Percentiles rank a stretch among this genome's conserved stretches.
Evolutionary conservation across 768 basidiomycete genomes (phyloP).

Genomic region (Harrya chromipes): DNA sequence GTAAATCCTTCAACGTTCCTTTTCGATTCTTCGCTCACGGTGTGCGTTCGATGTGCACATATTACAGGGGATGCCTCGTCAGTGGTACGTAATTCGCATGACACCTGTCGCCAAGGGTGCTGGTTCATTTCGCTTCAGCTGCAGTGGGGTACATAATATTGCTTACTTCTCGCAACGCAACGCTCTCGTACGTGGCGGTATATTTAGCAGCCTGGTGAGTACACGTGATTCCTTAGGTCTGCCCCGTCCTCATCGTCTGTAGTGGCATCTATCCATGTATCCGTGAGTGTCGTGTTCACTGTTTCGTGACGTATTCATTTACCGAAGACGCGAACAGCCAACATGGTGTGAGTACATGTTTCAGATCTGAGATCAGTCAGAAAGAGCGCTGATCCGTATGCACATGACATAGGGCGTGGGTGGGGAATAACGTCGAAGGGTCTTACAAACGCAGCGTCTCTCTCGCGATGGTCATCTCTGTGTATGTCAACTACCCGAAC

Average conservation of each 20-base stretch:
- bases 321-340: constrained; percentile 38
- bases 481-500: constrained; percentile 36
- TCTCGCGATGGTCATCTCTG: constrained; percentile 65
- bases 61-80: constrained; percentile 23
- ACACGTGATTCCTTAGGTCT: background rate
- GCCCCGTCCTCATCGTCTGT: background rate
- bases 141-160: constrained; percentile 70
- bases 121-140: constrained; percentile 31
- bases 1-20: constrained; percentile 35
- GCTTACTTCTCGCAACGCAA: constrained; percentile 55
- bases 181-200: constrained; percentile 69
- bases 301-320: background rate
- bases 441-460: constrained; percentile 73
- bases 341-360: constrained; percentile 46
- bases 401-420: constrained; percentile 40
- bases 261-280: constrained; percentile 77
- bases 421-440: constrained; percentile 72
- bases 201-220: constrained; percentile 66
- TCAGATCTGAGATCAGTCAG: background rate
- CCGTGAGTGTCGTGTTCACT: constrained; percentile 40
- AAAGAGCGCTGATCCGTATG: background rate
- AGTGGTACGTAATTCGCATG: constrained; percentile 19
- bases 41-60: background rate
- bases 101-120: background rate
- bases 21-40: background rate